Base-by-base conservation (phyloP, 345 rosid species). In the Eucalyptus polyanthemos region DNA sequence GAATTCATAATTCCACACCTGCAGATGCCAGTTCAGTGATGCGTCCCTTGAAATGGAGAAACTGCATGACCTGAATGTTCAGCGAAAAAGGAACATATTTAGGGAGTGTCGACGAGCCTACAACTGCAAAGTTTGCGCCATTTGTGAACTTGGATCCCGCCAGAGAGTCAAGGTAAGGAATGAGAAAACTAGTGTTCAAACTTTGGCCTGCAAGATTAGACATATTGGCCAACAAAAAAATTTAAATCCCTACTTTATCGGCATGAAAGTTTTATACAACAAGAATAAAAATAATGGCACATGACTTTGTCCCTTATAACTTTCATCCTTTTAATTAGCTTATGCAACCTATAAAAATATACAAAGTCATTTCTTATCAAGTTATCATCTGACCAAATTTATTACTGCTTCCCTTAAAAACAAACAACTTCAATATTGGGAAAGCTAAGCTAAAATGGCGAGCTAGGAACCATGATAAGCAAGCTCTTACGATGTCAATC, bases 41-140 rank as follows among this genome's bases (percentile, higher is more conserved):
- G 86, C 95, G 94, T 11, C 97, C 89, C 92, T 94, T 97, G 94
- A 97, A 97, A 89, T 93, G 97, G 53, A 93, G 94, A 80, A 97
- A 97, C 93, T 97, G 98, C 99, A 95, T 94, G 86, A 96, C 86
- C 92, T 97, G 99, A 89, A 97, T 94, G 91, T 95, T 93, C 92
- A 96, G 91, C 5, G 95, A 93, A 67, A 97, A 97, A 3, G 98
- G 98, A 37, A 95, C 94, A 90, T 88, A 94, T 90, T 94, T 95
- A 7, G 98, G 99, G 76, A 96, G 97, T 47, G 98, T 95, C 14
- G 99, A 93, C 5, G 98, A 95, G 42, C 99, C 99, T 89, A 93
- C 97, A 1, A 96, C 88, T 1, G 98, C 98, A 88, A 97, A 97
- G 87, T 96, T 96, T 50, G 93, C 98, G 1, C 99, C 97, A 90